Conservation (phyloP, 805 yeast genomes). For the Maudiozyma pseudohumilis region DNA sequence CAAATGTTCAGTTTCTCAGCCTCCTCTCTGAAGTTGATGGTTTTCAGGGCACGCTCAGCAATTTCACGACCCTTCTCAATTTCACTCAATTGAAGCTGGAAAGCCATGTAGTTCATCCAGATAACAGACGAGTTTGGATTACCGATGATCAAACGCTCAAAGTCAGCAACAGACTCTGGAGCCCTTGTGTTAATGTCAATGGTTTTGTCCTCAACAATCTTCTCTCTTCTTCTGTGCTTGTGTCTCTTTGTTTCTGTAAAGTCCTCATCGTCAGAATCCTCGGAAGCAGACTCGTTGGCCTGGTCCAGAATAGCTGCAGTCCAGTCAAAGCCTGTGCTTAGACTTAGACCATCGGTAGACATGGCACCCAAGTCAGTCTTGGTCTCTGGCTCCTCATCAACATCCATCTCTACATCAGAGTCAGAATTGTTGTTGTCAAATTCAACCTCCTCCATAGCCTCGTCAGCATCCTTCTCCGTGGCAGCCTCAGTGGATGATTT, state of each 20-base stretch:
- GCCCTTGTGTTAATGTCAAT: slow-evolving; percentile 73
- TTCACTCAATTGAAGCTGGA: slow-evolving; percentile 90
- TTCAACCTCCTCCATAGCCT: slow-evolving; percentile 22
- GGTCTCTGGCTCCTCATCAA: slow-evolving; percentile 27
- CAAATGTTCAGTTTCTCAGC: slow-evolving; percentile 88
- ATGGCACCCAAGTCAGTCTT: slow-evolving; percentile 9
- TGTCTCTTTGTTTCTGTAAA: slow-evolving; percentile 34
- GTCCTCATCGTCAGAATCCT: slow-evolving; percentile 50
- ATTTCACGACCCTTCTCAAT: slow-evolving; percentile 89
- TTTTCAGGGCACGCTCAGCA: slow-evolving; percentile 84
- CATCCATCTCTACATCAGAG: slow-evolving; percentile 15
- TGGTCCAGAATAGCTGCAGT: slow-evolving; percentile 82
- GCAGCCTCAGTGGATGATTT: slow-evolving; percentile 23
- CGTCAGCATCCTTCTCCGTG: slow-evolving; percentile 16
- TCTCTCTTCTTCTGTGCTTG: slow-evolving; percentile 36
- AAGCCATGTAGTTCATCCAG: slow-evolving; percentile 98
- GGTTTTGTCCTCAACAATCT: slow-evolving; percentile 64
- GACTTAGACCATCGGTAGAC: slow-evolving; percentile 51
- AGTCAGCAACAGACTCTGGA: slow-evolving; percentile 87
- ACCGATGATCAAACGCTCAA: slow-evolving; percentile 84
- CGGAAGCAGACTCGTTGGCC: slow-evolving; percentile 48
- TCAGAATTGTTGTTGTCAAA: slow-evolving; percentile 26
- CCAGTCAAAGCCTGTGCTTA: slow-evolving; percentile 87
- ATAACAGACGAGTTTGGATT: slow-evolving; percentile 86
- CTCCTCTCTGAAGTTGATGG: slow-evolving; percentile 85